A percentile compares a stretch with the other conserved stretches of the same genome.
Evolutionary conservation across 805 yeast genomes (phyloP).

Genomic region (Komagataella ulmi): DNA sequence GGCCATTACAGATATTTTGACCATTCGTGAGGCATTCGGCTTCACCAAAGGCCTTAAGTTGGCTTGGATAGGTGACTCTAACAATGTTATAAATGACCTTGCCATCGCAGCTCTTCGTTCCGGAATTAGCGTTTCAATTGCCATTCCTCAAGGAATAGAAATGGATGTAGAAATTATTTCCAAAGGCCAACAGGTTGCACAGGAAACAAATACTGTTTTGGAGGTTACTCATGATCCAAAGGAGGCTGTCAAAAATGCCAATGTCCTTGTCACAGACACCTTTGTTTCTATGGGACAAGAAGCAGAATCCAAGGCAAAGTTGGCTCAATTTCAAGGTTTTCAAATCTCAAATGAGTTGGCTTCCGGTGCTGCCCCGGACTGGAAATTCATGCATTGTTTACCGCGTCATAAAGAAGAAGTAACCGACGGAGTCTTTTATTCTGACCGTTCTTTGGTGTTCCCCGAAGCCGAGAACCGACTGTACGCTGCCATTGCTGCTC

Average conservation of each 20-base stretch:
- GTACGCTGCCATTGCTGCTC: constrained; percentile 90
- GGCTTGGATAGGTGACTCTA: constrained; percentile 96
- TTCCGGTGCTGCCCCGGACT: constrained; percentile 35
- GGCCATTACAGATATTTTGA: constrained; percentile 82
- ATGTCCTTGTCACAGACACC: constrained; percentile 88
- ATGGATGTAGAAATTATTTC: constrained; percentile 41
- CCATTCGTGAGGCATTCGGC: constrained; percentile 67
- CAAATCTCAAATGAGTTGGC: constrained; percentile 67
- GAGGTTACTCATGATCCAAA: constrained; percentile 59
- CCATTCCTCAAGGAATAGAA: constrained; percentile 70
- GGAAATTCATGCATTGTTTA: constrained; percentile 95
- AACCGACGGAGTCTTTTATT: constrained; percentile 81
- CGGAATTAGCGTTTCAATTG: constrained; percentile 73
- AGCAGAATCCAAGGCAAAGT: constrained; percentile 52
- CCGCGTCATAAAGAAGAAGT: constrained; percentile 96
- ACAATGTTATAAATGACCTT: constrained; percentile 89
- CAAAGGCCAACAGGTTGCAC: constrained; percentile 40
- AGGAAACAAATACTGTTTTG: constrained; percentile 36
- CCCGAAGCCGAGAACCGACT: constrained; percentile 93
- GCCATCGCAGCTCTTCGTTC: constrained; percentile 75
- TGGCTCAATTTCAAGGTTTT: constrained; percentile 76
- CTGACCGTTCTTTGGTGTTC: constrained; percentile 75
- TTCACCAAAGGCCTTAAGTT: constrained; percentile 48
- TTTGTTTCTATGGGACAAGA: constrained; percentile 99
- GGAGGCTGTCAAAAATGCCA: constrained; percentile 61